Conservation (phyloP, 2,329 filamentous ascomycete species). For the Fusarium sp. region DNA sequence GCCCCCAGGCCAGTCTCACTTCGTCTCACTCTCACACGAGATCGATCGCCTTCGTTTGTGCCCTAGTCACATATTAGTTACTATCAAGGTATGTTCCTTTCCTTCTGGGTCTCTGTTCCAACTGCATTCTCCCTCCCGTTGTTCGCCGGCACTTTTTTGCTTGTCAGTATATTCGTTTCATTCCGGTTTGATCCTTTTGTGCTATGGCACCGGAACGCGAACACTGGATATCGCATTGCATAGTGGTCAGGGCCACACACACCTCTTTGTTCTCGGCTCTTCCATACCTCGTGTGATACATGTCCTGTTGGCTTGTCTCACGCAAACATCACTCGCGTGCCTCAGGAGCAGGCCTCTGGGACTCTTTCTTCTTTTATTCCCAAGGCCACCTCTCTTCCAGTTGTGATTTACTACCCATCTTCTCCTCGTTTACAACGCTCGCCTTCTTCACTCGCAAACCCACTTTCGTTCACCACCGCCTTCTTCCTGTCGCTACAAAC, state of each 20-base stretch:
- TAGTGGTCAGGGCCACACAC: conserved; percentile 29
- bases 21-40: conserved; percentile 38
- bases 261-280: conserved; percentile 36
- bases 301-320: conserved; percentile 50
- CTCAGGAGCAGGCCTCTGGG: conserved; percentile 26
- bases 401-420: conserved; percentile 34
- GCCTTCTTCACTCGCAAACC: conserved; percentile 12
- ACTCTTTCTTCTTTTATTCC: conserved; percentile 31
- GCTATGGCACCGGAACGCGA: conserved; percentile 18
- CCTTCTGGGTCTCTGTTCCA: conserved; percentile 5
- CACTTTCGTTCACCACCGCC: conserved; percentile 23
- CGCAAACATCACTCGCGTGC: conserved; percentile 48
- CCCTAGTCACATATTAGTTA: conserved; percentile 42
- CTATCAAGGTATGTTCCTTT: conserved; percentile 27
- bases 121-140: not conserved
- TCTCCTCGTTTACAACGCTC: conserved; percentile 21
- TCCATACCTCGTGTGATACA: conserved; percentile 44
- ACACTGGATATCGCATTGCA: conserved; percentile 35
- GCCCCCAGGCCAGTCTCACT: conserved; percentile 33
- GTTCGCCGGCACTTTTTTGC: conserved; percentile 2
- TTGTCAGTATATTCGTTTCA: conserved; percentile 11
- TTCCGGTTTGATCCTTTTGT: conserved; percentile 24
- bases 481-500: conserved; percentile 24
- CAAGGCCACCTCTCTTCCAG: conserved; percentile 11
- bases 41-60: conserved; percentile 43